Base-by-base conservation (phyloP, 495 filamentous ascomycete species). In the Daldinia concentrica region DNA sequence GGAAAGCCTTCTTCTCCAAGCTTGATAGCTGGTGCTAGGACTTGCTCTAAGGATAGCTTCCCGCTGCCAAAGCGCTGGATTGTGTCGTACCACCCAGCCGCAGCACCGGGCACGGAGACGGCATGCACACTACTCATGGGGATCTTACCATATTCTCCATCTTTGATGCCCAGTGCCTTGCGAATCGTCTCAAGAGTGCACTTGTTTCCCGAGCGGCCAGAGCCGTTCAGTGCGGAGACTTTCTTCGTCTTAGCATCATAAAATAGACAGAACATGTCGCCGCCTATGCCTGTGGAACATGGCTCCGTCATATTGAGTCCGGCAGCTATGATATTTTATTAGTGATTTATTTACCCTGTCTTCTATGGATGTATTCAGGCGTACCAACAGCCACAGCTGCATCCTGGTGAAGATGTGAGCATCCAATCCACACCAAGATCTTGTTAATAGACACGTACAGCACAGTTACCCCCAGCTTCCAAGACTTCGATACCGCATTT, bases 261-360 rank as follows among this genome's bases (percentile, higher is more conserved):
- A 85, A 90, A 98, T 9, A 99, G 89, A 78, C 93, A 97, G 84
- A 99, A 99, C 89, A 97, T 93, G 81, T 99, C 95, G 34, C 95
- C 95, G 65, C 96, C 95, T 68, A 99, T 97, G n/a, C 95, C 95
- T 3, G 95, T 98, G 0, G 91, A 94, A 43, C 90, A 87, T 12
- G 95, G 96, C 76, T 99, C 96, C 4, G 96, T 97, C 79, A 98
- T 89, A 80, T 97, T 98, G 27, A 99, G 81, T 29, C 87, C 93
- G 39, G 95, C 95, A 50, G 94, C 92, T 88, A 26, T 58, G 12
- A 27, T 7, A n/a, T 55, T 15, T 17, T 22, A 17, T 69, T 61
- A 66, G 65, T 12, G 27, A 3, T n/a, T 3, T 43, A n/a, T n/a
- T 19, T 15, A 34, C 9, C 32, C 11, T 27, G 4, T 27, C 1